Evolutionary conservation across 495 filamentous ascomycete species (phyloP).

Genomic region (Sporormia fimetaria): DNA sequence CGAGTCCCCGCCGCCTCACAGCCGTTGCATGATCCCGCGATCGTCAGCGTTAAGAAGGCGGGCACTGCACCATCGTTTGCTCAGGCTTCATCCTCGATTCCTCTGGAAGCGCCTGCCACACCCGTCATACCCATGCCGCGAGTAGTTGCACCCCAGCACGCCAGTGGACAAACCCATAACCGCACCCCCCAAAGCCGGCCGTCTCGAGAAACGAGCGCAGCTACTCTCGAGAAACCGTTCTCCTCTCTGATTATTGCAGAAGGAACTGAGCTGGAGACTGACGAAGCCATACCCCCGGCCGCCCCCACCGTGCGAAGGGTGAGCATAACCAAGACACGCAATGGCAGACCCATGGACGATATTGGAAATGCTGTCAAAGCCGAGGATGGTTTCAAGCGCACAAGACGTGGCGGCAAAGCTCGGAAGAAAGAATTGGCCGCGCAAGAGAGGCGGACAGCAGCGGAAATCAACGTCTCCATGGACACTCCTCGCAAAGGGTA

Average conservation of each 20-base stretch:
- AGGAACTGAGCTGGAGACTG: conserved; percentile 17
- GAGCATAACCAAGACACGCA: conserved; percentile 24
- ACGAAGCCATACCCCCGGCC: conserved; percentile 8
- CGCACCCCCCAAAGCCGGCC: conserved; percentile 16
- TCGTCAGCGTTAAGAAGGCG: conserved; percentile 31
- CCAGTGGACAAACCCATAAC: too few species aligned
- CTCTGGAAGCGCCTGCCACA: conserved; percentile 28
- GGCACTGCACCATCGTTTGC: conserved; percentile 9
- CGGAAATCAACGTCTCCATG: conserved; percentile 17
- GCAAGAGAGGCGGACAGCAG: conserved; percentile 19
- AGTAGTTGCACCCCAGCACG: too few species aligned
- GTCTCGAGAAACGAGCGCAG: conserved; percentile 14
- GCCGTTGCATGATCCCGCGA: conserved; percentile 33
- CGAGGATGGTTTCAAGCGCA: conserved; percentile 14
- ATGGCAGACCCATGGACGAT: conserved; percentile 25
- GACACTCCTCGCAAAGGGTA: conserved; percentile 23
- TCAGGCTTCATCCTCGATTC: conserved; percentile 9
- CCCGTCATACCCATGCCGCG: conserved; percentile 27
- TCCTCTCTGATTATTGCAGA: conserved; percentile 25
- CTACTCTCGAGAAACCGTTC: conserved; percentile 27
- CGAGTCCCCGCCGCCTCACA: conserved; percentile 9
- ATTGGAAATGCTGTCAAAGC: conserved; percentile 1
- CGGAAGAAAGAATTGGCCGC: conserved; percentile 20
- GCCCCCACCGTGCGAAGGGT: conserved; percentile 10
- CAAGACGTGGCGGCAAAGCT: conserved; percentile 18